Conservation (phyloP, 306 rosid genomes). For the Ammopiptanthus mongolicus region DNA sequence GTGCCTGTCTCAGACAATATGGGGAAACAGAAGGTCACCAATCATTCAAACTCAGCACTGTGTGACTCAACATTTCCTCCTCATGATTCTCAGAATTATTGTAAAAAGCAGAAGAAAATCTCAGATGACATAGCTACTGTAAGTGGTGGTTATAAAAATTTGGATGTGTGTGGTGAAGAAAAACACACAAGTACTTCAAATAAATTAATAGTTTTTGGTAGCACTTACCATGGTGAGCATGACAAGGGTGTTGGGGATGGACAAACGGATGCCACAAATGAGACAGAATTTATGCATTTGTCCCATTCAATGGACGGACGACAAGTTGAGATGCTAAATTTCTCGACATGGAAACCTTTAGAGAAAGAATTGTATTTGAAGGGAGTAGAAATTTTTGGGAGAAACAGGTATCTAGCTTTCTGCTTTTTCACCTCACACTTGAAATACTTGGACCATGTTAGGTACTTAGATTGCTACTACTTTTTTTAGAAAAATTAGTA, state of each 20-base stretch:
- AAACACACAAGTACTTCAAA: conserved; percentile 23
- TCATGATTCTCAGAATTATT: conserved; percentile 28
- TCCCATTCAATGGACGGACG: conserved; percentile 28
- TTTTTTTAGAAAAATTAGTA: not conserved
- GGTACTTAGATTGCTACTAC: not conserved
- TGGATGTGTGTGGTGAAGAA: conserved; percentile 16
- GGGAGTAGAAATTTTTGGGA: conserved; percentile 88
- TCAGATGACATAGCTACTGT: conserved; percentile 32
- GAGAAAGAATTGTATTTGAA: conserved; percentile 72
- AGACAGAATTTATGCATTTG: conserved; percentile 25
- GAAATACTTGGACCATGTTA: not conserved
- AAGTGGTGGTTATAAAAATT: conserved; percentile 25
- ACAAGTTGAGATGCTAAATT: conserved; percentile 20
- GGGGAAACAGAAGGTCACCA: conserved; percentile 40
- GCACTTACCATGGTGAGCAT: conserved; percentile 21
- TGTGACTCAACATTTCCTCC: conserved; percentile 25
- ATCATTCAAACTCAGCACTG: conserved; percentile 21
- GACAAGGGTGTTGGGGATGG: conserved; percentile 18
- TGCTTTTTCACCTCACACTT: not conserved
- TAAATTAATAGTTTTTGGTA: conserved; percentile 26
- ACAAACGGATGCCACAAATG: conserved; percentile 21
- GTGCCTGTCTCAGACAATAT: conserved; percentile 13
- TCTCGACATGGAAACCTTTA: conserved; percentile 57
- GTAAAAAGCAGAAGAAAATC: conserved; percentile 47
- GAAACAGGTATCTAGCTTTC: conserved; percentile 52